Conservation (phyloP, 2,329 filamentous ascomycete species). For the Leptographium wingfieldii region DNA sequence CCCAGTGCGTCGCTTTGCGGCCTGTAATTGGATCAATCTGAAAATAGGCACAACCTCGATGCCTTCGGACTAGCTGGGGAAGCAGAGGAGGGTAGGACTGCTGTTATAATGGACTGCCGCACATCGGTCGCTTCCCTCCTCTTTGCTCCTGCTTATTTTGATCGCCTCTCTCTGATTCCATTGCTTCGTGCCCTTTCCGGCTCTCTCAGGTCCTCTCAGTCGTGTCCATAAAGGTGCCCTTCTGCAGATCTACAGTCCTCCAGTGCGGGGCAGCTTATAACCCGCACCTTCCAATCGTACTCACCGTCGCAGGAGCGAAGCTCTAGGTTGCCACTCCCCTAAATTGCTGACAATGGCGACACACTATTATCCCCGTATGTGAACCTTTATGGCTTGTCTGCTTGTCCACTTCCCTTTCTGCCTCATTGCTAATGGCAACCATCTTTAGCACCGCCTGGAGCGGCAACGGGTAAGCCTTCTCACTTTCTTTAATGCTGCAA, state of each 20-base stretch:
- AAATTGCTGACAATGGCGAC: background rate
- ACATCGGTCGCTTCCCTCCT: background rate
- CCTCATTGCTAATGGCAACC: background rate
- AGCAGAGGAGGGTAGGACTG: background rate
- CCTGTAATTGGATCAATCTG: background rate
- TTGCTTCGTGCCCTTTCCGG: background rate
- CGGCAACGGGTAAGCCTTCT: slow-evolving; percentile 1
- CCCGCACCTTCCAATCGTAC: background rate
- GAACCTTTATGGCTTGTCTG: background rate
- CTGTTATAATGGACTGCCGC: background rate
- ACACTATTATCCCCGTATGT: background rate
- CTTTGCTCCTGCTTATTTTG: background rate
- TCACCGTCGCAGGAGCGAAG: background rate
- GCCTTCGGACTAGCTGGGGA: background rate
- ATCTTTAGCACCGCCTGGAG: slow-evolving; percentile 13
- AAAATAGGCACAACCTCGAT: background rate
- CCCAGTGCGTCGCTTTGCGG: background rate
- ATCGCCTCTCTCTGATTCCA: background rate
- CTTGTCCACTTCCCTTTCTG: background rate
- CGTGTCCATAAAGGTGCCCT: background rate
- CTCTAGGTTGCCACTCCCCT: background rate
- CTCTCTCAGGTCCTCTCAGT: background rate
- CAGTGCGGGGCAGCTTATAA: background rate
- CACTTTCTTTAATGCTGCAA: background rate
- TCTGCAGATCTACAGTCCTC: background rate